Evolutionary conservation across 176 grass and related monocot genomes (phyloP).

Genomic region (Hordeum marinum): DNA sequence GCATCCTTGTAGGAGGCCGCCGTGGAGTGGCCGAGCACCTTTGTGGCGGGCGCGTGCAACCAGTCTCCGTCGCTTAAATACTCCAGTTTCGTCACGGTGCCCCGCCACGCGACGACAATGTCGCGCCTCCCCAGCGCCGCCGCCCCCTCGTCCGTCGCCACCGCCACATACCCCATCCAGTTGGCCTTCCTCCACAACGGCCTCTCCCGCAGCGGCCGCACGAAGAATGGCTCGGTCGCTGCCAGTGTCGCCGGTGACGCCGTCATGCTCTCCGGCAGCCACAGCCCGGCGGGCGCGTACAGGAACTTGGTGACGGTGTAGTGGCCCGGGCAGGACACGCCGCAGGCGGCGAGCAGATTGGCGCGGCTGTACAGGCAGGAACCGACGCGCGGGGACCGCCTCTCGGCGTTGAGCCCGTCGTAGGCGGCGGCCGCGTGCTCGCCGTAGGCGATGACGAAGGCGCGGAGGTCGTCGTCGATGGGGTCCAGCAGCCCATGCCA

Average conservation of each 20-base stretch:
- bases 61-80: conserved; percentile 64
- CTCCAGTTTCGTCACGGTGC: conserved; percentile 44
- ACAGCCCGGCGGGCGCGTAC: conserved; percentile 54
- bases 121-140: conserved; percentile 65
- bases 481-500: conserved; percentile 67
- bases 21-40: conserved; percentile 16
- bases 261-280: not conserved
- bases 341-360: conserved; percentile 31
- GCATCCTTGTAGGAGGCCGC: not conserved
- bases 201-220: conserved; percentile 30
- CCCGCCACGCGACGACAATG: conserved; percentile 77
- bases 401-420: conserved; percentile 62
- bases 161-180: conserved; percentile 84
- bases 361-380: conserved; percentile 30
- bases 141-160: conserved; percentile 66
- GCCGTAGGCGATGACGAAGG: conserved; percentile 54
- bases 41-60: conserved; percentile 42
- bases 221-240: conserved; percentile 29
- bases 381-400: conserved; percentile 51
- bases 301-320: conserved; percentile 67
- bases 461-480: conserved; percentile 65
- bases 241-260: not conserved
- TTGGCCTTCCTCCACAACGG: conserved; percentile 57
- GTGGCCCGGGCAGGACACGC: conserved; percentile 13
- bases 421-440: conserved; percentile 62